Percentiles rank a stretch among this genome's conserved stretches.
phyloP scores from a whole-genome alignment of 805 yeast species.

The Ogataea salicorniae region DNA sequence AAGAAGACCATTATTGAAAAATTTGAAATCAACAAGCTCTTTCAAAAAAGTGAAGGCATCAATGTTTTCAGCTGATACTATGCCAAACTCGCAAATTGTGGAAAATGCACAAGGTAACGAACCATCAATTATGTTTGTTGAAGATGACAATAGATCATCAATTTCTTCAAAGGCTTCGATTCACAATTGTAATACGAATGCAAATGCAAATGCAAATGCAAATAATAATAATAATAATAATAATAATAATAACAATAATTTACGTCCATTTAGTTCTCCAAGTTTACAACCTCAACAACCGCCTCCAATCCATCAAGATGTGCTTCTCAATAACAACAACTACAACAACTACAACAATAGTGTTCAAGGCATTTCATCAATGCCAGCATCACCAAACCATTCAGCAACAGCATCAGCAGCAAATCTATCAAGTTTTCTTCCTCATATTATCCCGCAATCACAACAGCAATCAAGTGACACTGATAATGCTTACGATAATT shows the following conservation, averaged over 20 bases:
- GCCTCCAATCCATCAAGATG: not conserved
- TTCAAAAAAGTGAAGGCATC: slow-evolving; percentile 14
- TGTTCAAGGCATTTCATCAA: not conserved
- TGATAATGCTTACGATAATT: slow-evolving; percentile 18
- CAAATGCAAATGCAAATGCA: no score
- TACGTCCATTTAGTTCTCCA: not conserved
- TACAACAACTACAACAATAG: not conserved
- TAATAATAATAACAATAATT: not conserved
- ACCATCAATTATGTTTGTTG: slow-evolving; percentile 59
- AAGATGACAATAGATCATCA: slow-evolving; percentile 33
- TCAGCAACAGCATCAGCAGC: no score
- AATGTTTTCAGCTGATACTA: slow-evolving; percentile 56
- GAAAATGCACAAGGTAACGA: slow-evolving; percentile 66
- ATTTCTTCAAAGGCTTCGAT: not conserved
- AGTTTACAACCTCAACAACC: not conserved
- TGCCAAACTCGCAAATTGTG: slow-evolving; percentile 61
- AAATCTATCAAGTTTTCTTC: not conserved
- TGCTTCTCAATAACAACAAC: not conserved
- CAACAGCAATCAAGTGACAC: not conserved
- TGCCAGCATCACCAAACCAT: no score
- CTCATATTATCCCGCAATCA: not conserved
- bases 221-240: not conserved
- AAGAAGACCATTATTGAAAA: slow-evolving; percentile 19
- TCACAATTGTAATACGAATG: not conserved
- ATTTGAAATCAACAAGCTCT: slow-evolving; percentile 19